phyloP scores from a whole-genome alignment of 2,329 filamentous ascomycete species.

The Fusarium sororula region DNA sequence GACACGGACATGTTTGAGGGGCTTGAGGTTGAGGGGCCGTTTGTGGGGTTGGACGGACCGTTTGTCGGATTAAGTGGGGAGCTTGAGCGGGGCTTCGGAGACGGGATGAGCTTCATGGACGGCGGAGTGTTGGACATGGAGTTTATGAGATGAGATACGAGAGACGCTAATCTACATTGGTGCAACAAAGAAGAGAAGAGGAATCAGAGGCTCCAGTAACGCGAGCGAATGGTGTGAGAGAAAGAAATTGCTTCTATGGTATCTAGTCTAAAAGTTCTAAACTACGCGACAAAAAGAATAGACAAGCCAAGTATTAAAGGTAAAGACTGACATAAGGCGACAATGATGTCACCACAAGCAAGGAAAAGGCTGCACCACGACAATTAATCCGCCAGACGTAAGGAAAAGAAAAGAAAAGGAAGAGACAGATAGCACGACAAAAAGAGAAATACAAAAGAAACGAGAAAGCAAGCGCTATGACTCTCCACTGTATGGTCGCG shows the following conservation, averaged over 20 bases:
- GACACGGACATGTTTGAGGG: conserved; percentile 5
- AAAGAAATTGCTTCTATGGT: not conserved
- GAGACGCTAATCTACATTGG: not conserved
- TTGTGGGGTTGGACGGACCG: conserved; percentile 18
- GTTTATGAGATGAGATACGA: not conserved
- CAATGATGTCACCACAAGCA: not conserved
- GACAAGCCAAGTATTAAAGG: not conserved
- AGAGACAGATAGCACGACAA: not conserved
- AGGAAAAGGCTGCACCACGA: not conserved
- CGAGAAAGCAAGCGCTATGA: too few relatives aligned
- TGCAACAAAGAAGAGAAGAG: not conserved
- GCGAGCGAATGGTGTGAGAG: not conserved
- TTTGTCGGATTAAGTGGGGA: conserved; percentile 6
- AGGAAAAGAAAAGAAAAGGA: not conserved
- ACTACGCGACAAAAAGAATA: not conserved
- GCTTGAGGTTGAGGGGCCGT: conserved; percentile 21
- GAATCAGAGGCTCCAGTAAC: not conserved
- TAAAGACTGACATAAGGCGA: not conserved
- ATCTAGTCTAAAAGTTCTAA: not conserved
- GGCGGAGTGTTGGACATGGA: not conserved
- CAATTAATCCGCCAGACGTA: not conserved
- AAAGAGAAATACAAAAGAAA: too few relatives aligned
- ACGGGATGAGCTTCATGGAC: not conserved
- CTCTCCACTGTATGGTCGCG: too few relatives aligned
- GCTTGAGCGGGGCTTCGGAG: not conserved